Evolutionary conservation across 192 early-diverging fungal genomes (phyloP).

Genomic region (Coemansia sp.): DNA sequence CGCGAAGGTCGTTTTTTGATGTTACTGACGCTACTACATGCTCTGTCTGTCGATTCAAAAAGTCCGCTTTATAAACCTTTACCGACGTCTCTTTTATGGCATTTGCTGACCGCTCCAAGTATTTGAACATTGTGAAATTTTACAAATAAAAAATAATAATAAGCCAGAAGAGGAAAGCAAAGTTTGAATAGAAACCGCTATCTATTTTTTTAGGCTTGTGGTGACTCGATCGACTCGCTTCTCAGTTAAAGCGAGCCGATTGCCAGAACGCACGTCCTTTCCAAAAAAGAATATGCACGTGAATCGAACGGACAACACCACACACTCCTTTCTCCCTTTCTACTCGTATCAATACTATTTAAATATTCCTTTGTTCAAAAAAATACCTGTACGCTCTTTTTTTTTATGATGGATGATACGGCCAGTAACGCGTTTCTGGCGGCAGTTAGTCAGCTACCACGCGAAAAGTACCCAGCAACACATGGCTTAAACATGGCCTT

Average conservation of each 20-base stretch:
- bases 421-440: constrained; percentile 37
- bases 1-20: constrained; percentile 64
- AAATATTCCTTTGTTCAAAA: constrained; percentile 5
- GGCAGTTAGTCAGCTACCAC: constrained; percentile 38
- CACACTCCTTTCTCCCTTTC: not conserved
- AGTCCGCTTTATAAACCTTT: constrained; percentile 45
- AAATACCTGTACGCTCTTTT: not conserved
- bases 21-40: constrained; percentile 72
- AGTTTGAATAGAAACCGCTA: not conserved
- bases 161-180: not conserved
- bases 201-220: not conserved
- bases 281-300: not conserved
- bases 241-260: not conserved
- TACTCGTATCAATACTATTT: constrained; percentile 11
- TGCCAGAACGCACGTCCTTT: not conserved
- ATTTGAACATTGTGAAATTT: constrained; percentile 20
- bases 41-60: constrained; percentile 70
- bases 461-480: constrained; percentile 43
- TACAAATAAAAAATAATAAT: not conserved
- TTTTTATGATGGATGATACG: constrained; percentile 10
- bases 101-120: constrained; percentile 39
- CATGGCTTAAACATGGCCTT: constrained; percentile 21
- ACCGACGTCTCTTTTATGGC: constrained; percentile 29
- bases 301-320: not conserved
- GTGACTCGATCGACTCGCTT: constrained; percentile 2